A percentile compares a stretch with the other conserved stretches of the same genome.
phyloP scores from a whole-genome alignment of 345 rosid species.

The Chamaenerion angustifolium region DNA sequence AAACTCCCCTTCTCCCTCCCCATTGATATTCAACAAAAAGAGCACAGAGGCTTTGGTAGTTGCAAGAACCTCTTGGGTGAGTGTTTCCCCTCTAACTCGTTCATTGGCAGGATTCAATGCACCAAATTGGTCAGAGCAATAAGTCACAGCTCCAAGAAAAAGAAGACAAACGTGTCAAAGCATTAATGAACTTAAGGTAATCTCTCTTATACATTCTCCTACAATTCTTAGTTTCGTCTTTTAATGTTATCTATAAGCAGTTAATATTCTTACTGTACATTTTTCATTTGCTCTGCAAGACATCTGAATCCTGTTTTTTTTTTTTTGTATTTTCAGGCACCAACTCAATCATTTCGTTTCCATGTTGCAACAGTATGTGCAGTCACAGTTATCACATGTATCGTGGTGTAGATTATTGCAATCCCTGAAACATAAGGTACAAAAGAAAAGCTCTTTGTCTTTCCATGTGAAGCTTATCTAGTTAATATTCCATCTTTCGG shows the following conservation, averaged over 20 bases:
- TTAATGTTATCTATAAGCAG: too few species aligned
- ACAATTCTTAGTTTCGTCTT: background rate
- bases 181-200: constrained; percentile 66
- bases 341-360: constrained; percentile 79
- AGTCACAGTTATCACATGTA: constrained; percentile 72
- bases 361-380: constrained; percentile 76
- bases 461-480: too few species aligned
- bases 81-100: background rate
- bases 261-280: too few species aligned
- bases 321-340: constrained; percentile 44
- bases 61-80: constrained; percentile 46
- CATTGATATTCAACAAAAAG: constrained; percentile 43
- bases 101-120: constrained; percentile 28
- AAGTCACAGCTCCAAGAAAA: constrained; percentile 16
- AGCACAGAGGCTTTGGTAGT: constrained; percentile 41
- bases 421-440: constrained; percentile 70
- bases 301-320: constrained; percentile 7
- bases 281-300: background rate
- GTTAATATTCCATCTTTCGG: background rate
- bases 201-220: background rate
- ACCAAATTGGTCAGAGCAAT: constrained; percentile 11
- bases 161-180: constrained; percentile 30
- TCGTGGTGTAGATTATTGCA: constrained; percentile 86
- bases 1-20: constrained; percentile 18
- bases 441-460: background rate